These are phyloP conservation scores for Nephelium lappaceum DNA, from an alignment of 345 rosid genomes.

Conservation along the genomic window DNA sequence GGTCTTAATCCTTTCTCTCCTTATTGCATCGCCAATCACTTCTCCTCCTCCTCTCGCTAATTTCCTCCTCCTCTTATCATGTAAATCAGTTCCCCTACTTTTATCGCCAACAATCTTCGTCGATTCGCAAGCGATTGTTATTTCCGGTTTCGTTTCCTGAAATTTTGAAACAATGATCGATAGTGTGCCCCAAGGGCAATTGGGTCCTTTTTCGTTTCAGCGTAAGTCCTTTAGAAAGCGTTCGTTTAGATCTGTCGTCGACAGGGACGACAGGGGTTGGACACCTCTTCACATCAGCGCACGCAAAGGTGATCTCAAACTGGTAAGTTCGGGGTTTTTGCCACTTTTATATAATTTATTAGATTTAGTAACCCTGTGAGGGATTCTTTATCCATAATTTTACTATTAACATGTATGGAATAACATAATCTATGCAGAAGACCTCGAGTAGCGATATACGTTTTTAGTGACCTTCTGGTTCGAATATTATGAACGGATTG, in stretches of 20 bases:
- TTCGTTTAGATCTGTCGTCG: conserved; percentile 48
- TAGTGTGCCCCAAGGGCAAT: conserved; percentile 55
- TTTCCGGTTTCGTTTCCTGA: background rate
- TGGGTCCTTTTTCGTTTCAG: conserved; percentile 47
- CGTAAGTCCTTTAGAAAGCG: conserved; percentile 64
- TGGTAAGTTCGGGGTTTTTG: conserved; percentile 28
- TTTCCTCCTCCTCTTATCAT: conserved; percentile 14
- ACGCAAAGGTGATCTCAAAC: conserved; percentile 78
- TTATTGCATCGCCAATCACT: conserved; percentile 88
- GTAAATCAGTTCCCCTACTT: conserved; percentile 7
- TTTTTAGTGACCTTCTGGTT: background rate
- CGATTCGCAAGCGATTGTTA: background rate
- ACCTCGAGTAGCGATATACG: background rate
- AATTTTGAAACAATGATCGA: conserved; percentile 1
- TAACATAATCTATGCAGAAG: no score
- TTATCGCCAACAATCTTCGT: conserved; percentile 2
- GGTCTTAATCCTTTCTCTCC: conserved; percentile 93
- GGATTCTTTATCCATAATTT: background rate
- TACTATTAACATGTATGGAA: background rate
- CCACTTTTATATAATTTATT: background rate
- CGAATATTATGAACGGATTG: no score
- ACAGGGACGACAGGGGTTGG: conserved; percentile 91
- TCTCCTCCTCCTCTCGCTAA: conserved; percentile 52
- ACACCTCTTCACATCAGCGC: conserved; percentile 84
- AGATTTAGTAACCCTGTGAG: background rate